Conservation (phyloP, 1,284 basidiomycete genomes). For the Trametes versicolor region DNA sequence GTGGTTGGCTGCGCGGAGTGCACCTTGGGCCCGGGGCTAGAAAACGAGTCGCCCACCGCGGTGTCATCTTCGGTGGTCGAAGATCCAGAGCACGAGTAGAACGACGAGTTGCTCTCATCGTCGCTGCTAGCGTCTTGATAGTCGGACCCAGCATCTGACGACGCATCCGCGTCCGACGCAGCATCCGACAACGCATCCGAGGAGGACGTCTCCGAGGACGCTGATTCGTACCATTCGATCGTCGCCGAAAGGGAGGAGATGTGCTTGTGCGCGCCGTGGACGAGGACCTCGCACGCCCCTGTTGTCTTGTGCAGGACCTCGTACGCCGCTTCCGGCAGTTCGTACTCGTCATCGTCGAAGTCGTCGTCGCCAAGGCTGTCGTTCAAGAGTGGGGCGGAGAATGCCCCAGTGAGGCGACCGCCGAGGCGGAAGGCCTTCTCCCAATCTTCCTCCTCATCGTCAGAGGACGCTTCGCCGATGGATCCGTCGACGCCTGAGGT, state of each 20-base stretch:
- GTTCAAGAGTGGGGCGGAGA: neutral
- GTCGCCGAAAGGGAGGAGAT: neutral
- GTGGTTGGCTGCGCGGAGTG: neutral
- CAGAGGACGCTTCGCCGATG: neutral
- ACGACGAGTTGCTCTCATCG: constrained; percentile 10
- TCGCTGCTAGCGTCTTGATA: neutral
- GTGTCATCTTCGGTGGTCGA: constrained; percentile 7
- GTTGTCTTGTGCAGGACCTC: neutral
- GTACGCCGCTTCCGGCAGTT: neutral
- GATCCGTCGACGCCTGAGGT: neutral
- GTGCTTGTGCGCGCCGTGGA: neutral
- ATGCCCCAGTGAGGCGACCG: constrained; percentile 3
- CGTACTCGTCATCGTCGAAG: neutral
- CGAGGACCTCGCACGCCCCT: neutral
- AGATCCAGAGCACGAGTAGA: constrained; percentile 1
- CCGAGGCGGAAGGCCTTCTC: neutral
- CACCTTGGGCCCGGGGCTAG: neutral
- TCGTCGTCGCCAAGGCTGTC: neutral
- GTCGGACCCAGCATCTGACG: neutral
- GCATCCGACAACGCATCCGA: neutral
- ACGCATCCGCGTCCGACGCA: neutral
- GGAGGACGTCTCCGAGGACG: neutral
- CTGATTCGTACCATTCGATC: constrained; percentile 1
- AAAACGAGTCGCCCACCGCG: neutral
- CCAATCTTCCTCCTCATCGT: constrained; percentile 3